Percentiles rank a stretch among this genome's conserved stretches.
Evolutionary conservation across 164 flowering plant species (phyloP).

Genomic region (Kingdonia uniflora): DNA sequence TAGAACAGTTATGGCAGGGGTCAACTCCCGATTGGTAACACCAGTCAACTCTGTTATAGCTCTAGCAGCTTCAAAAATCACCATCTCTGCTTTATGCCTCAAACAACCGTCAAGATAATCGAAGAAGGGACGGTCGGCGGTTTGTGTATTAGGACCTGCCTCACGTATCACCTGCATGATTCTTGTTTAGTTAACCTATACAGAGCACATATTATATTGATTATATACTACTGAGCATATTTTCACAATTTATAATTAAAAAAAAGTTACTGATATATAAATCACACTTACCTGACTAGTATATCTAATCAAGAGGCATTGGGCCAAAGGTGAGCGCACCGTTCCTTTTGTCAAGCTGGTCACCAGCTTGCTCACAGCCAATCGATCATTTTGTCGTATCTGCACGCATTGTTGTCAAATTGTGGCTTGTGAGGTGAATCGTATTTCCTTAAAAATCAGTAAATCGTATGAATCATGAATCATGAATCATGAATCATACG

Average conservation of each 20-base stretch:
- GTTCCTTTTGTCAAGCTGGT: constrained; percentile 86
- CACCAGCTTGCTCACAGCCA: constrained; percentile 94
- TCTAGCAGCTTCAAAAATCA: constrained; percentile 94
- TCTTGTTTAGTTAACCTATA: too few species aligned
- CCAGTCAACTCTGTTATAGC: constrained; percentile 87
- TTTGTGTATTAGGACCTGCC: constrained; percentile 49
- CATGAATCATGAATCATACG: too few species aligned
- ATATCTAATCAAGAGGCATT: constrained; percentile 89
- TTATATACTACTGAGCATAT: too few species aligned
- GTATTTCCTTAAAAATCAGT: too few species aligned
- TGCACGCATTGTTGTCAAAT: constrained; percentile 41
- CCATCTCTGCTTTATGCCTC: constrained; percentile 98
- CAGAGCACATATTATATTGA: too few species aligned
- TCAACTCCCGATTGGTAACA: constrained; percentile 76
- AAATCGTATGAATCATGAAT: too few species aligned
- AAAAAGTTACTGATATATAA: too few species aligned
- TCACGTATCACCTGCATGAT: constrained; percentile 70
- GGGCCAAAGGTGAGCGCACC: constrained; percentile 96
- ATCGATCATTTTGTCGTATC: constrained; percentile 93
- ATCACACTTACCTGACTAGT: constrained; percentile 62
- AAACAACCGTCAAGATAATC: constrained; percentile 91
- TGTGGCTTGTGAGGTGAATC: too few species aligned
- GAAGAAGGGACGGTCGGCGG: constrained; percentile 91
- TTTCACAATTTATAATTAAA: too few species aligned
- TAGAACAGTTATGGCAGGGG: constrained; percentile 95